phyloP scores from a whole-genome alignment of 2,329 filamentous ascomycete genomes.

The Phoma sp. region DNA sequence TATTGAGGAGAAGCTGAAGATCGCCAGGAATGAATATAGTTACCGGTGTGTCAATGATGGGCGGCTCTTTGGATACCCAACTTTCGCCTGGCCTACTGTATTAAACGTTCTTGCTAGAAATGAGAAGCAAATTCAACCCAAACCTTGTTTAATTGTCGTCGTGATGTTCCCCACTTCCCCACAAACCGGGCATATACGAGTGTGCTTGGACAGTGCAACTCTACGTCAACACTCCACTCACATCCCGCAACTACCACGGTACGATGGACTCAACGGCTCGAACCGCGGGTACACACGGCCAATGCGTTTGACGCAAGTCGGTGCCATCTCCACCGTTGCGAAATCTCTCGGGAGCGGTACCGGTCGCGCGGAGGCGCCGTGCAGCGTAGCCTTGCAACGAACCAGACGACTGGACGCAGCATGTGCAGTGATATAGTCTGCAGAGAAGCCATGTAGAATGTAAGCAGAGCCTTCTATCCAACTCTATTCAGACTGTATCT shows the following conservation, averaged over 20 bases:
- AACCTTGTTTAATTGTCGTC: not conserved
- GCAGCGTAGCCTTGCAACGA: not conserved
- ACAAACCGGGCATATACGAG: not conserved
- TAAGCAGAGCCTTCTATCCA: not conserved
- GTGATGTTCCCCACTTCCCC: not conserved
- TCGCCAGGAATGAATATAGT: not conserved
- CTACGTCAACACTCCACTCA: not conserved
- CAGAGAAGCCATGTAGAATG: not conserved
- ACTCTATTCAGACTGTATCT: not conserved
- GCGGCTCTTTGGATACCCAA: not conserved
- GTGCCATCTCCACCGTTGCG: not conserved
- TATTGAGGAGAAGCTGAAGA: not conserved
- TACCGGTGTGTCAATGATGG: not conserved
- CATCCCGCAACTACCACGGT: not conserved
- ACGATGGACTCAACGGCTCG: not conserved
- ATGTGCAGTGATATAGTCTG: not conserved
- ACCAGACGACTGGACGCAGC: not conserved
- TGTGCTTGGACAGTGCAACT: not conserved
- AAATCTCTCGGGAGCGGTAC: conserved; percentile 4
- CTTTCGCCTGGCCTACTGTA: not conserved
- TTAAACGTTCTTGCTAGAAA: not conserved
- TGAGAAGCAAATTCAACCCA: not conserved
- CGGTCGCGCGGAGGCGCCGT: not conserved
- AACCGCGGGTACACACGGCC: not conserved
- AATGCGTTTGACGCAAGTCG: not conserved